Evolutionary conservation across 2,329 filamentous ascomycete genomes (phyloP).

Genomic region (Aspergillus tubingensis): DNA sequence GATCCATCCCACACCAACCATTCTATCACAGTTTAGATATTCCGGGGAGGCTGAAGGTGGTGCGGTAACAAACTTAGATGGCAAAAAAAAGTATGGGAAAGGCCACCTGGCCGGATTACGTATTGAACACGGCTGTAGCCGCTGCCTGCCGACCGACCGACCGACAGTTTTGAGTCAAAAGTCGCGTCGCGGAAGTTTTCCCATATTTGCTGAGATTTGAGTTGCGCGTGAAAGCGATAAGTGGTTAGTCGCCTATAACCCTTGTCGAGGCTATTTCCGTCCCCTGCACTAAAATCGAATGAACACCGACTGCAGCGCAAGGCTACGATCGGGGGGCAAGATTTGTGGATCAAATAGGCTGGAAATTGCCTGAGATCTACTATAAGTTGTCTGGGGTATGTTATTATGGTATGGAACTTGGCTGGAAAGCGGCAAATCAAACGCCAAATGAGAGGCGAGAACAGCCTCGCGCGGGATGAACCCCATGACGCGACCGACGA

Average conservation of each 20-base stretch:
- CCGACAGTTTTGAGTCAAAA: too few relatives aligned
- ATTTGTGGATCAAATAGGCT: slow-evolving; percentile 1
- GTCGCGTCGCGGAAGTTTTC: too few relatives aligned
- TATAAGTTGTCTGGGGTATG: slow-evolving; percentile 1
- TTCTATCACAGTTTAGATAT: too few relatives aligned
- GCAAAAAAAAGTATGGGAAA: not conserved
- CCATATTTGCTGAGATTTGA: too few relatives aligned
- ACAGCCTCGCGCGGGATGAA: not conserved
- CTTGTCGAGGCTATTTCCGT: not conserved
- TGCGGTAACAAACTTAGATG: too few relatives aligned
- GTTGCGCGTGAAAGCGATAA: too few relatives aligned
- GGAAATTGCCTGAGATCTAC: slow-evolving; percentile 4
- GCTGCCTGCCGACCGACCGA: not conserved
- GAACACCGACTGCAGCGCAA: not conserved
- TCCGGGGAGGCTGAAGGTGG: too few relatives aligned
- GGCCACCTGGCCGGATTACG: slow-evolving; percentile 9
- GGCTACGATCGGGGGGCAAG: not conserved
- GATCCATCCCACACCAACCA: not conserved
- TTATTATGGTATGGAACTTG: too few relatives aligned
- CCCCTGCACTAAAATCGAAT: not conserved
- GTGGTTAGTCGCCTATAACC: not conserved
- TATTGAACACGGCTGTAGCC: not conserved
- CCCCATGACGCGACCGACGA: slow-evolving; percentile 10
- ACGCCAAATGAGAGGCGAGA: slow-evolving; percentile 8
- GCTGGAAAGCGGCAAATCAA: not conserved